phyloP scores from a whole-genome alignment of 108 stramenopile genomes.

The Chaetoceros muelleri region DNA sequence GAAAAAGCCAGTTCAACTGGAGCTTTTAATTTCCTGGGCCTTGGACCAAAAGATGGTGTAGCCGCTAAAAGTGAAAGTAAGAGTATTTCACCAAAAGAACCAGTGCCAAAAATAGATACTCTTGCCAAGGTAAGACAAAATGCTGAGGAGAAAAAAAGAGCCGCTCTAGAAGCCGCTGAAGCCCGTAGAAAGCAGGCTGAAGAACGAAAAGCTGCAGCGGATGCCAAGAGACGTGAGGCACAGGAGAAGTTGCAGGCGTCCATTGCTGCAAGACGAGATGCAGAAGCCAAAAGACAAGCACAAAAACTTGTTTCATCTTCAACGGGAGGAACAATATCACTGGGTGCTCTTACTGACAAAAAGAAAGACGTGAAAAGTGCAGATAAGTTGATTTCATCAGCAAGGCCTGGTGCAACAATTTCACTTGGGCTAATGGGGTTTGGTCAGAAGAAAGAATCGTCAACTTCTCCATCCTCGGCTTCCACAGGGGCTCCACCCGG shows the following conservation, averaged over 20 bases:
- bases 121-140: background rate
- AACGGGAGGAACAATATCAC: no score
- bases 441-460: background rate
- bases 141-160: slow-evolving; percentile 9
- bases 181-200: slow-evolving; percentile 6
- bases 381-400: no score
- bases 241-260: background rate
- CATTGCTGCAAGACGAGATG: background rate
- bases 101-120: background rate
- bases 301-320: no score
- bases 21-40: background rate
- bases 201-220: background rate
- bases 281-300: background rate
- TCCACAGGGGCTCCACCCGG: background rate
- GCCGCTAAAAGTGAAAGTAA: no score
- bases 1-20: slow-evolving; percentile 3
- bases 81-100: background rate
- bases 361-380: no score
- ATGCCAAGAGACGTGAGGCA: background rate
- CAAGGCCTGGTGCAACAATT: no score
- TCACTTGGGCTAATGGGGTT: background rate
- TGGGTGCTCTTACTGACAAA: no score
- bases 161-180: slow-evolving; percentile 3
- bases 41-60: background rate
- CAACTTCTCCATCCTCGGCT: background rate